Percentiles rank a stretch among this genome's conserved stretches.
Conservation (phyloP, 2,329 filamentous ascomycete genomes). For the Curvularia sp. region DNA sequence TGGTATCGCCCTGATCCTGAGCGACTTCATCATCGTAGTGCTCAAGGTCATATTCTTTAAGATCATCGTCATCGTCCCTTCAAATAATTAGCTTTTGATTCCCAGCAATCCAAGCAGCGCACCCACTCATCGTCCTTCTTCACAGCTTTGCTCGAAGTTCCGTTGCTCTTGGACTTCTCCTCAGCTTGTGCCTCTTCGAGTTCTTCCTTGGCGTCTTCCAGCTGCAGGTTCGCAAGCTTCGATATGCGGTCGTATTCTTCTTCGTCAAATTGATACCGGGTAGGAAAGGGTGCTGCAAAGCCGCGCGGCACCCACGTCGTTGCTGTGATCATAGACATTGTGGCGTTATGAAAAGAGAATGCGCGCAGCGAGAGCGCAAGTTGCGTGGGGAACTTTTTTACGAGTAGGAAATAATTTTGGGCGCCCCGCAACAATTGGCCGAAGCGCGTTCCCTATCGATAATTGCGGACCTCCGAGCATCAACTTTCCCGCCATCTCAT, state of each 20-base stretch:
- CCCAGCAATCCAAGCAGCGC: neutral
- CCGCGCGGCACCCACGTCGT: constrained; percentile 62
- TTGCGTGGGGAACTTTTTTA: constrained; percentile 23
- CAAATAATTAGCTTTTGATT: constrained; percentile 19
- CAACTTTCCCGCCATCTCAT: constrained; percentile 8
- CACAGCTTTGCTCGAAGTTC: constrained; percentile 20
- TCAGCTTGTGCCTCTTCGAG: constrained; percentile 63
- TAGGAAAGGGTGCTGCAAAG: constrained; percentile 58
- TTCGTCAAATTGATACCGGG: constrained; percentile 59
- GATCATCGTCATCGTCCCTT: constrained; percentile 72
- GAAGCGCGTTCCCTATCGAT: constrained; percentile 30
- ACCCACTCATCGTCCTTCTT: constrained; percentile 38
- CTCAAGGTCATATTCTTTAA: constrained; percentile 95
- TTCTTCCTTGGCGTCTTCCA: constrained; percentile 91
- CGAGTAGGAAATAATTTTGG: constrained; percentile 25
- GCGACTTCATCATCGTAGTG: constrained; percentile 88
- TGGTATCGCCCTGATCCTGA: constrained; percentile 73
- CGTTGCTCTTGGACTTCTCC: constrained; percentile 47
- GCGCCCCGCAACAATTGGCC: constrained; percentile 29
- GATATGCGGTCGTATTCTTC: constrained; percentile 60
- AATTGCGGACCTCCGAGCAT: constrained; percentile 34
- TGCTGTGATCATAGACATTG: constrained; percentile 64
- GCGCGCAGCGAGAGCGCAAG: constrained; percentile 20
- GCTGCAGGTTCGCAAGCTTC: constrained; percentile 66
- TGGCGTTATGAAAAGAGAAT: constrained; percentile 8